Evolutionary conservation across 2,329 filamentous ascomycete genomes (phyloP), one percentile per base, ranked within the genome.

Genomic region (Hypoxylon sp.): DNA sequence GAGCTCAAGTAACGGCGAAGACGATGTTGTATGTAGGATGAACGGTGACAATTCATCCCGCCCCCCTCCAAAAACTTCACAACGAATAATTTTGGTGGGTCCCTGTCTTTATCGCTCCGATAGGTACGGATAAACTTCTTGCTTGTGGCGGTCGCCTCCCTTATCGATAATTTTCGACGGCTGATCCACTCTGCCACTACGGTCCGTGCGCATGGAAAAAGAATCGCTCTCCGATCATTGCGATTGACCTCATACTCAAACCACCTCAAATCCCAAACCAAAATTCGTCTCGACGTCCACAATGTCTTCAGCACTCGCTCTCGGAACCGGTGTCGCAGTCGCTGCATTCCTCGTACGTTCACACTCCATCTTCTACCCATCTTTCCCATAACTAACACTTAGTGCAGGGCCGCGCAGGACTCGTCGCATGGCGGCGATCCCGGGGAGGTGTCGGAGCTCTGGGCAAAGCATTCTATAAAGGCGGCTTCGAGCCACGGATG

Each of bases 401-500:
- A 51, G 54, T 18, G 40, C 74, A 97, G 93, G 95, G 96, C 71
- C 93, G 96, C 76, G 95, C 96, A 65, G 95, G 94, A 74, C 87
- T 97, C 38, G 91, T 98, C 74, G 96, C 96, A 72, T 87, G 94
- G 79, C 89, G 94, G 69, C 89, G 93, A 74, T 97, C 91, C 64
- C 87, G 91, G 67, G 91, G 92, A 68, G 90, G 90, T 69, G 84
- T 92, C 49, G 91, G 91, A 70, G 90, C 91, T 33, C 83, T 97
- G 72, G 96, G 96, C 73, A 93, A 94, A 79, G 89, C 93, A 42
- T 99, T 93, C 77, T 98, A 97, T 86, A 99, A 98, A 81, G 96
- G 96, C 72, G 96, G 96, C n/a, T 99, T 99, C 77, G 96, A 99
- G 82, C 85, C 89, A 65, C 92, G 91, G 80, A 99, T 99, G 95